Conservation (phyloP, 2,329 filamentous ascomycete species). For the Aspergillus ochraceus region DNA sequence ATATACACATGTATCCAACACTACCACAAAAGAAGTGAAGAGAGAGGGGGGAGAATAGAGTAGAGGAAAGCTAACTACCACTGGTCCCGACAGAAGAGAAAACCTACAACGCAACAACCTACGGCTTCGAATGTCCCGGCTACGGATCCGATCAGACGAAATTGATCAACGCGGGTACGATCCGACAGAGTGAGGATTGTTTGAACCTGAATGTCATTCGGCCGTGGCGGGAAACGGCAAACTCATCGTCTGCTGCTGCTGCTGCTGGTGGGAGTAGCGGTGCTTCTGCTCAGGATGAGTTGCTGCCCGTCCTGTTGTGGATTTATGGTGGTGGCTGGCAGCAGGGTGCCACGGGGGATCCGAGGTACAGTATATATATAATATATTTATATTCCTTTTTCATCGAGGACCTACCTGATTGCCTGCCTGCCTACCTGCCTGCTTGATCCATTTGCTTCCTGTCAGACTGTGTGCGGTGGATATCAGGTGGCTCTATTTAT, state of each 20-base stretch:
- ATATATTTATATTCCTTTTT: neutral
- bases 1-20: neutral
- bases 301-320: slow-evolving; percentile 32
- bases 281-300: neutral
- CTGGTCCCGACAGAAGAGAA: neutral
- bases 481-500: too few relatives aligned
- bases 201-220: slow-evolving; percentile 30
- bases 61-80: neutral
- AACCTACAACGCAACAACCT: slow-evolving; percentile 32
- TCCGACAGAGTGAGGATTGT: slow-evolving; percentile 27
- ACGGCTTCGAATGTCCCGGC: slow-evolving; percentile 32
- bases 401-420: too few relatives aligned
- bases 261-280: neutral
- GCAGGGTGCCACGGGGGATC: slow-evolving; percentile 32
- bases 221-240: slow-evolving; percentile 6
- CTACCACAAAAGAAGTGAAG: too few relatives aligned
- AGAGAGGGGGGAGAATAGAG: neutral
- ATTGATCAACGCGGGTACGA: slow-evolving; percentile 21
- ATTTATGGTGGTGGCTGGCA: slow-evolving; percentile 34
- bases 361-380: slow-evolving; percentile 23
- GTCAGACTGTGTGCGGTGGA: too few relatives aligned
- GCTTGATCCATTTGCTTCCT: too few relatives aligned
- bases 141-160: slow-evolving; percentile 31
- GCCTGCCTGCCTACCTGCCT: neutral
- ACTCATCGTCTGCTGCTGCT: neutral